Conservation (phyloP, 179 eudicot genomes). For the Spergularia azorica region DNA sequence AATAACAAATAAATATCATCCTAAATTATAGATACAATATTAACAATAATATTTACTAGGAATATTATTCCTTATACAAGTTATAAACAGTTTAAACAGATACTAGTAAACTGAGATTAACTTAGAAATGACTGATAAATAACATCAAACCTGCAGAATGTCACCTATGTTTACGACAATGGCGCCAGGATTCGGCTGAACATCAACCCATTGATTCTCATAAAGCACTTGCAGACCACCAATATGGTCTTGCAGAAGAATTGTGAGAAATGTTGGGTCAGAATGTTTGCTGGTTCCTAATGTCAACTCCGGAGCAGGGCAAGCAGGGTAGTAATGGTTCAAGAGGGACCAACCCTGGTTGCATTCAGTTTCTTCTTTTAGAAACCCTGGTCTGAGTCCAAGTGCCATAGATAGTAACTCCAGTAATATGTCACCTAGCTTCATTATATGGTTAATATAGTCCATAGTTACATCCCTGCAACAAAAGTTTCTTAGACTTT, state of each 20-base stretch:
- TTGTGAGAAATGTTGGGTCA: conserved; percentile 18
- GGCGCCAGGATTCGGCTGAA: conserved; percentile 14
- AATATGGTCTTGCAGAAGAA: conserved; percentile 24
- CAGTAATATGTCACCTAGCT: conserved; percentile 15
- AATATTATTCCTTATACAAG: too few relatives aligned
- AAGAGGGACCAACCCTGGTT: conserved; percentile 8
- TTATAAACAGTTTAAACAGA: background rate
- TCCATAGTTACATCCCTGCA: conserved; percentile 26
- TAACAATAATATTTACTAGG: too few relatives aligned
- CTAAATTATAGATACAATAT: too few relatives aligned
- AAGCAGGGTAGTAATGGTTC: conserved; percentile 29
- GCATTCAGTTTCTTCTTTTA: conserved; percentile 17
- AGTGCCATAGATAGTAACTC: conserved; percentile 23
- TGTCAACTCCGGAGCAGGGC: conserved; percentile 29
- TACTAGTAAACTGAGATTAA: too few relatives aligned
- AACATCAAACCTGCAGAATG: conserved; percentile 5
- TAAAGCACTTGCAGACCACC: conserved; percentile 25
- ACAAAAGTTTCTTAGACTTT: too few relatives aligned
- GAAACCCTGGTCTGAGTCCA: conserved; percentile 17
- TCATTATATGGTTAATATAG: conserved; percentile 3
- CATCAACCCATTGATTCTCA: conserved; percentile 23
- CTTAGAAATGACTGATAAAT: background rate
- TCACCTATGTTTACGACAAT: conserved; percentile 15
- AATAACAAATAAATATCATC: too few relatives aligned
- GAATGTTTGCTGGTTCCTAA: conserved; percentile 21